Evolutionary conservation across 1,139 yeast genomes (phyloP).

Genomic region (Taiozyma sp.): DNA sequence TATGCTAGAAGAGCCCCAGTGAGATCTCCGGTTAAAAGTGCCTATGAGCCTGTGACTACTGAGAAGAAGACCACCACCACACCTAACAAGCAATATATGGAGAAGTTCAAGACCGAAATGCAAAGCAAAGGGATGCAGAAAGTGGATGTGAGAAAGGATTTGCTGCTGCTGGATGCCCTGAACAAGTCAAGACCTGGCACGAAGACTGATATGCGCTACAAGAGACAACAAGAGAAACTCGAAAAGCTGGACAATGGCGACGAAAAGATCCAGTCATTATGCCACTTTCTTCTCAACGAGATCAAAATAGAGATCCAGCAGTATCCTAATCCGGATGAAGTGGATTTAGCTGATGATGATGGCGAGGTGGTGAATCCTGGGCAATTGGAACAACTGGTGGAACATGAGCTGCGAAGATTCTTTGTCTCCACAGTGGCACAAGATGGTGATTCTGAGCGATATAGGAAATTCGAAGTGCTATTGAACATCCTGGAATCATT

Average conservation of each 20-base stretch:
- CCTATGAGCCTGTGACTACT: background rate
- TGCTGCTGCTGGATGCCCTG: slow-evolving; percentile 13
- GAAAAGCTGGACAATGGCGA: slow-evolving; percentile 1
- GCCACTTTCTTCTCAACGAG: slow-evolving; percentile 11
- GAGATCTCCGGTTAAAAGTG: background rate
- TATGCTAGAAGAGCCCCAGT: background rate
- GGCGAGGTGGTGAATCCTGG: background rate
- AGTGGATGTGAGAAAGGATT: slow-evolving; percentile 8
- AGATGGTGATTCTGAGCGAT: slow-evolving; percentile 4
- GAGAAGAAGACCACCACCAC: background rate
- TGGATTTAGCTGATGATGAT: background rate
- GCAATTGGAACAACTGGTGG: slow-evolving; percentile 5
- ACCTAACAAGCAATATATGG: background rate
- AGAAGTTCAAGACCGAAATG: background rate
- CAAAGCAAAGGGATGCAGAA: slow-evolving; percentile 3
- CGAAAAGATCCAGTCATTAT: slow-evolving; percentile 10
- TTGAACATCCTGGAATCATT: slow-evolving; percentile 10
- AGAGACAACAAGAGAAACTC: slow-evolving; percentile 9
- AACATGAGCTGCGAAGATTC: slow-evolving; percentile 10
- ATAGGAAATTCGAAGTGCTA: slow-evolving; percentile 13
- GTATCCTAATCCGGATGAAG: slow-evolving; percentile 14
- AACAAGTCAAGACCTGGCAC: slow-evolving; percentile 18
- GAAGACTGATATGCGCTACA: slow-evolving; percentile 15
- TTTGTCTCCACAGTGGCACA: slow-evolving; percentile 1
- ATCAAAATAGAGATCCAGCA: slow-evolving; percentile 10